Base-by-base conservation (phyloP, 2,329 filamentous ascomycete genomes). In the Penicillium frequentans region DNA sequence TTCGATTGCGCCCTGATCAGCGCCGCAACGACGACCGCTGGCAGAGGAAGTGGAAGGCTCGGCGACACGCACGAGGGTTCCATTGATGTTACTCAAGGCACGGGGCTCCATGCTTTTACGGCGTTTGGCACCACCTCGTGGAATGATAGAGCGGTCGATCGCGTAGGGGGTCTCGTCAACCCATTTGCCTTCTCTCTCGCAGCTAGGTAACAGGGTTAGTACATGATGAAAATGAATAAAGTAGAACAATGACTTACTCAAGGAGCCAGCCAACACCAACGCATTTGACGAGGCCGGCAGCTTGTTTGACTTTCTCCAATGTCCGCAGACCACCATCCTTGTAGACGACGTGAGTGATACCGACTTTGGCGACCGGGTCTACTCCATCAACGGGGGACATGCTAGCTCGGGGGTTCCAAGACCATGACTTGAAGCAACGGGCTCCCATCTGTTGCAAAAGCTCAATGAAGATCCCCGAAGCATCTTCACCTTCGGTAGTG, bases 251-350 rank as follows among this genome's bases (percentile, higher is more conserved):
- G 57, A 84, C 88, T 83, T 84, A 91, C 88, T 96, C 91, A 61
- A 96, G 82, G 54, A 95, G 89, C 91, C 91, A 96, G 63, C 87
- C 87, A 47, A 96, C 89, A 49, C 91, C 91, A 54, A 96, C 91
- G 75, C 91, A 96, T 65, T 90, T 87, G 37, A 96, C 90, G 29
- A 90, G 80, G 6, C 90, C 90, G 14, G 84, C 82, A 39, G 85
- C 87, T 65, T 88, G 84, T 56, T 86, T 82, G 7, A 93, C 88
- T 75, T 92, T 96, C 70, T 96, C 88, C 63, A 96, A 75, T 0
- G 91, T 96, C 26, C 88, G 82, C 68, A 88, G 87, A 43, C 87
- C 87, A 46, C 92, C 92, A 68, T 96, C 92, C 73, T 96, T 96
- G 80, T 87, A 96, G 7, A 96, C 86, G 8, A 96, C 90, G 69